A percentile compares a stretch with the other conserved stretches of the same genome.
These are phyloP conservation scores for Sporisorium reilianum DNA, from an alignment of 1,284 basidiomycete genomes.

Conservation along the genomic window DNA sequence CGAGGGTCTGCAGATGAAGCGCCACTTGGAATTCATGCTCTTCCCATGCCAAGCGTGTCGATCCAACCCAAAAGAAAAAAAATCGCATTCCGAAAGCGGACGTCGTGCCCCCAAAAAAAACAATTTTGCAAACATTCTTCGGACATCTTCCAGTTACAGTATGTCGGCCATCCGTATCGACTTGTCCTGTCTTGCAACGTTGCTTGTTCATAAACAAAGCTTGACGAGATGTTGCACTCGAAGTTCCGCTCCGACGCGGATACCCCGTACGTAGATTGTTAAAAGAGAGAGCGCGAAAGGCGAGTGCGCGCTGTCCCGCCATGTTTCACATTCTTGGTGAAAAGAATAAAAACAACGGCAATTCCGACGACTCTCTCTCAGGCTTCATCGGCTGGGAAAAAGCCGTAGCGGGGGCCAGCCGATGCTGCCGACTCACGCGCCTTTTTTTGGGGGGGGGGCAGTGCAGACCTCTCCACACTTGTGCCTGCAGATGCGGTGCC, in stretches of 20 bases:
- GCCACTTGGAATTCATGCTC: no score
- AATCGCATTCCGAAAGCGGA: slow-evolving; percentile 3
- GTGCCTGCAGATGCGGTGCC: no score
- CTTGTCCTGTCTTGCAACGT: no score
- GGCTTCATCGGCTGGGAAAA: background rate
- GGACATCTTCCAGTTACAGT: no score
- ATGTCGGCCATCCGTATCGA: no score
- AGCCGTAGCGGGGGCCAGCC: background rate
- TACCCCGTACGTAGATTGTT: no score
- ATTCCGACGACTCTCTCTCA: background rate
- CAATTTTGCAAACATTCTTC: no score
- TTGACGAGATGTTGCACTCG: no score
- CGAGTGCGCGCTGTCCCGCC: background rate
- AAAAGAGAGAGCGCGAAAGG: background rate
- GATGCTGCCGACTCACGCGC: background rate
- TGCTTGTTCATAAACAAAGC: no score
- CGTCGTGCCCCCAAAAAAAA: no score
- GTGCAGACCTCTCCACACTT: background rate
- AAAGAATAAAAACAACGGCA: background rate
- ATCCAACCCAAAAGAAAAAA: background rate
- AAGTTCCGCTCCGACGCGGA: no score
- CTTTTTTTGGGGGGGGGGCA: background rate
- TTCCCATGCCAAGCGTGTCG: background rate
- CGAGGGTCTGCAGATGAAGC: no score
- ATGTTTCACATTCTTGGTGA: background rate